Conservation (phyloP, 108 stramenopile genomes). For the Skeletonema potamos region DNA sequence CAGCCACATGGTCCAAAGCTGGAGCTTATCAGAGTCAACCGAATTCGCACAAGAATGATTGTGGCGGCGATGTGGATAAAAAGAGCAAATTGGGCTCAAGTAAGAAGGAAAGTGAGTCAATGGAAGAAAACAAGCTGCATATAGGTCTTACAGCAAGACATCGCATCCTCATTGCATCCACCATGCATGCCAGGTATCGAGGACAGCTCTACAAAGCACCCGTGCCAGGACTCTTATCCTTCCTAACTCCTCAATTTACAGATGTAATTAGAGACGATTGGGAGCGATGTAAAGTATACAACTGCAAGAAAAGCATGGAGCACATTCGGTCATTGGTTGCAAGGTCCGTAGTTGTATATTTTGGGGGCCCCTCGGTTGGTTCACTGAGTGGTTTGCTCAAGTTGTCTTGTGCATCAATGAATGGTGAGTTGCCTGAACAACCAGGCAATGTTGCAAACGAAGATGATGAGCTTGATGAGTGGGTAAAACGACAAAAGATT, state of each 20-base stretch:
- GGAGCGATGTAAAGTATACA: constrained; percentile 68
- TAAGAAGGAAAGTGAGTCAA: constrained; percentile 22
- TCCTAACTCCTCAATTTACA: constrained; percentile 73
- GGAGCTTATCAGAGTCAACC: constrained; percentile 54
- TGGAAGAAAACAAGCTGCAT: constrained; percentile 45
- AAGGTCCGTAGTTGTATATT: constrained; percentile 70
- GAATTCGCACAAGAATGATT: constrained; percentile 1
- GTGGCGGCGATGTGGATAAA: constrained; percentile 62
- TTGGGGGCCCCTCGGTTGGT: constrained; percentile 14
- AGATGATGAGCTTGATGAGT: constrained; percentile 45
- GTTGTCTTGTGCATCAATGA: constrained; percentile 57
- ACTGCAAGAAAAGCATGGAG: constrained; percentile 67
- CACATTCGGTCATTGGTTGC: constrained; percentile 73
- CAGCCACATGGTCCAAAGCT: constrained; percentile 65
- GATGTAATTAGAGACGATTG: constrained; percentile 80
- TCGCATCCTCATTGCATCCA: constrained; percentile 66
- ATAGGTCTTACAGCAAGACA: constrained; percentile 85
- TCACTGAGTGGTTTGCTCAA: constrained; percentile 33
- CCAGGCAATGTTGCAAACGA: constrained; percentile 31
- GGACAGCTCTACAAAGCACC: constrained; percentile 47
- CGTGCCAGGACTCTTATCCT: constrained; percentile 59
- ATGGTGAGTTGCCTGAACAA: constrained; percentile 46
- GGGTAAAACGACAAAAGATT: constrained; percentile 56
- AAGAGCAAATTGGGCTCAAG: constrained; percentile 1
- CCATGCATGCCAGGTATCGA: constrained; percentile 35